phyloP scores from a whole-genome alignment of 2,329 filamentous ascomycete genomes.

The Mollisia scopiformis region DNA sequence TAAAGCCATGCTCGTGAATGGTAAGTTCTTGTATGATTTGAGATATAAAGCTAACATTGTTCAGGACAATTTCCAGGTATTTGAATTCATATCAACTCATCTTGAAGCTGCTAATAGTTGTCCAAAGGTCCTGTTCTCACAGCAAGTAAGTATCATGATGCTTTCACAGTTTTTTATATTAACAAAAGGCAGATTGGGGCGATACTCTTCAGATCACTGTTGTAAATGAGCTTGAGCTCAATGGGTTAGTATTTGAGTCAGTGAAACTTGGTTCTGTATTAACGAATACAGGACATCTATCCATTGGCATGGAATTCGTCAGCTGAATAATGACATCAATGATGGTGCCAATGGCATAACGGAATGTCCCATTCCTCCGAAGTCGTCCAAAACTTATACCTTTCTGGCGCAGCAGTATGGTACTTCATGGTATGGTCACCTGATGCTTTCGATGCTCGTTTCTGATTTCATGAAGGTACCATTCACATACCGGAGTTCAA shows the following conservation, averaged over 20 bases:
- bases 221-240: neutral
- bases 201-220: constrained; percentile 1
- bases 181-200: constrained; percentile 4
- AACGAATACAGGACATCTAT: neutral
- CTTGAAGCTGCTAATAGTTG: neutral
- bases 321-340: neutral
- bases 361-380: neutral
- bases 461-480: neutral
- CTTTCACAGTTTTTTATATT: too few relatives aligned
- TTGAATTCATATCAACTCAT: neutral
- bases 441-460: neutral
- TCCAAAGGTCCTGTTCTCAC: neutral
- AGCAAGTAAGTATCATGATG: constrained; percentile 1
- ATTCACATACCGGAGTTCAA: neutral
- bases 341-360: constrained; percentile 1
- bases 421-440: neutral
- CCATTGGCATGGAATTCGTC: constrained; percentile 1
- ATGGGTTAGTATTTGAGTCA: neutral
- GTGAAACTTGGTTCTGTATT: neutral
- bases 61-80: constrained; percentile 1
- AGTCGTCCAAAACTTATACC: neutral
- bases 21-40: neutral
- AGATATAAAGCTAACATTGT: neutral
- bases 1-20: constrained; percentile 15
- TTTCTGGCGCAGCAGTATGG: neutral